phyloP scores from a whole-genome alignment of 805 yeast species.

The Teunomyces panamensis region DNA sequence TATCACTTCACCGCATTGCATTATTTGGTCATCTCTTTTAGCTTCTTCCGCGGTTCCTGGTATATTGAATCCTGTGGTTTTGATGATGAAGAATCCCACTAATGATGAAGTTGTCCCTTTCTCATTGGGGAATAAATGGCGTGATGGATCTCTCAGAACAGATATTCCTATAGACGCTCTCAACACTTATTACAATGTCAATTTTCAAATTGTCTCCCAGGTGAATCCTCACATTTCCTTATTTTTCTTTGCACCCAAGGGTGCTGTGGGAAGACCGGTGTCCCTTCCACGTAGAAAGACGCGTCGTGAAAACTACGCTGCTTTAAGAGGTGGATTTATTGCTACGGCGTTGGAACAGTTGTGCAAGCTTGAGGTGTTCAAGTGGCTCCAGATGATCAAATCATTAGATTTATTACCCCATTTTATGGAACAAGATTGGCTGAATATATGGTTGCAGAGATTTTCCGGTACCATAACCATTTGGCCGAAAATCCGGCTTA shows the following conservation, averaged over 20 bases:
- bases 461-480: slow-evolving; percentile 75
- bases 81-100: slow-evolving; percentile 60
- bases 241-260: slow-evolving; percentile 75
- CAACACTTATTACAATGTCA: slow-evolving; percentile 72
- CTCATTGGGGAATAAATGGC: slow-evolving; percentile 72
- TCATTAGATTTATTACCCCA: slow-evolving; percentile 66
- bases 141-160: slow-evolving; percentile 76
- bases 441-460: slow-evolving; percentile 68
- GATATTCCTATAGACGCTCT: slow-evolving; percentile 75
- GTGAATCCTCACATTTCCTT: slow-evolving; percentile 79
- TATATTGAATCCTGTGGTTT: slow-evolving; percentile 71
- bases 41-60: slow-evolving; percentile 87
- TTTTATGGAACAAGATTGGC: slow-evolving; percentile 75
- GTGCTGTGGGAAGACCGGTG: slow-evolving; percentile 79
- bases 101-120: slow-evolving; percentile 53
- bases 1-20: slow-evolving; percentile 74
- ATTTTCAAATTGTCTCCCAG: slow-evolving; percentile 74
- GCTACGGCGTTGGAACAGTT: slow-evolving; percentile 70
- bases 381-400: slow-evolving; percentile 69
- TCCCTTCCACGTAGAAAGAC: slow-evolving; percentile 47
- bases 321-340: slow-evolving; percentile 72
- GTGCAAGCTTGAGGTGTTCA: slow-evolving; percentile 68
- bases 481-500: slow-evolving; percentile 63
- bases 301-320: slow-evolving; percentile 29
- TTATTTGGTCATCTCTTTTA: slow-evolving; percentile 74